phyloP scores from a whole-genome alignment of 148 eudicot genomes.

The Talinum fruticosum region DNA sequence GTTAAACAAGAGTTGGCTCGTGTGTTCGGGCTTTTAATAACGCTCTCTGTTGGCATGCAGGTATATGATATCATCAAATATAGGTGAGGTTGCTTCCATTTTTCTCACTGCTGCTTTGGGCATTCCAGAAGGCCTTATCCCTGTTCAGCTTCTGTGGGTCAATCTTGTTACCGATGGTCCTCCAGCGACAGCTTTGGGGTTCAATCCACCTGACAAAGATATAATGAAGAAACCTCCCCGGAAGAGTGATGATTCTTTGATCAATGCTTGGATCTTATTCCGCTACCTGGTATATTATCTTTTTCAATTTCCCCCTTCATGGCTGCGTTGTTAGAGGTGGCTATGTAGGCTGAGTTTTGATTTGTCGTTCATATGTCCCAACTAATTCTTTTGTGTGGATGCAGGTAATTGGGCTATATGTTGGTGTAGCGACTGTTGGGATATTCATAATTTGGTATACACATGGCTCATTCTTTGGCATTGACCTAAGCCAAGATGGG shows the following conservation, averaged over 20 bases:
- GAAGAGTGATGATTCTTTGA: slow-evolving; percentile 79
- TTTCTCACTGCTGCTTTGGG: slow-evolving; percentile 90
- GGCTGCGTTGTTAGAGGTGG: background rate
- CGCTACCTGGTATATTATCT: slow-evolving; percentile 69
- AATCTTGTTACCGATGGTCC: slow-evolving; percentile 96
- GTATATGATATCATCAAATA: slow-evolving; percentile 83
- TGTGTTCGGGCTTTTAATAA: background rate
- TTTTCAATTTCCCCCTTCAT: background rate
- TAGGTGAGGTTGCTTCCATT: slow-evolving; percentile 74
- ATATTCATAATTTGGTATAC: slow-evolving; percentile 71
- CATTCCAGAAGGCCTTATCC: slow-evolving; percentile 88
- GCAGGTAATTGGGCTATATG: slow-evolving; percentile 72
- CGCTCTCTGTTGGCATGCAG: slow-evolving; percentile 27
- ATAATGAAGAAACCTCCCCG: slow-evolving; percentile 88
- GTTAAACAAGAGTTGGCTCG: background rate
- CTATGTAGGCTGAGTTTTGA: background rate
- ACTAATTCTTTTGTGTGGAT: slow-evolving; percentile 12
- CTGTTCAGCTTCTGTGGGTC: slow-evolving; percentile 97
- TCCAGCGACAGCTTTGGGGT: slow-evolving; percentile 96
- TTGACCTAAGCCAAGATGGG: slow-evolving; percentile 66
- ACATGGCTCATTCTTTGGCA: slow-evolving; percentile 59
- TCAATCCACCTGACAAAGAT: slow-evolving; percentile 92
- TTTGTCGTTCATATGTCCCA: background rate
- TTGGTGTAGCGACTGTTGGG: slow-evolving; percentile 70
- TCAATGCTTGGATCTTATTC: slow-evolving; percentile 78